These are phyloP conservation scores for Cutaneotrichosporon sp. DNA, from an alignment of 1,284 basidiomycete species.

Conservation along the genomic window DNA sequence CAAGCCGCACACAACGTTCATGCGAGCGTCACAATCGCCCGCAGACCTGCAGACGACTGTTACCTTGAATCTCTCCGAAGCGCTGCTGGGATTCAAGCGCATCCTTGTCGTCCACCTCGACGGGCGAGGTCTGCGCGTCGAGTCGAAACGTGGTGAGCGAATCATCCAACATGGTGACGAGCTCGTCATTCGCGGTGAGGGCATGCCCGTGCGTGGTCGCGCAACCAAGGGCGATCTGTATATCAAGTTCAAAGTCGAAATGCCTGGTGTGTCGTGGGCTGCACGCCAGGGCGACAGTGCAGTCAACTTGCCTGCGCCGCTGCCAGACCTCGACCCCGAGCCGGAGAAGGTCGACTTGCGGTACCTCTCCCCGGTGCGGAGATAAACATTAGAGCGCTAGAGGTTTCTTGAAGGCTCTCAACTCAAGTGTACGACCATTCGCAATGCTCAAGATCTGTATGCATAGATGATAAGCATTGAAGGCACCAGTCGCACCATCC, in stretches of 20 bases:
- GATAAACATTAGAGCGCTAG: background rate
- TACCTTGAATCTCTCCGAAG: constrained; percentile 81
- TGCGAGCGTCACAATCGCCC: constrained; percentile 27
- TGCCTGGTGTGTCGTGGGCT: constrained; percentile 57
- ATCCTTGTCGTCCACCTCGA: constrained; percentile 85
- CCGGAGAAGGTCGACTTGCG: constrained; percentile 21
- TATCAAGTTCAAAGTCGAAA: constrained; percentile 77
- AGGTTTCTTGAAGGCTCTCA: background rate
- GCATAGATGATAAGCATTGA: constrained; percentile 1
- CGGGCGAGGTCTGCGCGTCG: constrained; percentile 76
- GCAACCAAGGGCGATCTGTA: constrained; percentile 75
- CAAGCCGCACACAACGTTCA: constrained; percentile 69
- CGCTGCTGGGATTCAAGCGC: constrained; percentile 82
- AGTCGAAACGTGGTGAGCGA: constrained; percentile 66
- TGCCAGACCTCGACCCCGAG: constrained; percentile 28
- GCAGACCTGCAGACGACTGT: constrained; percentile 44
- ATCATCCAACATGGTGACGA: constrained; percentile 71
- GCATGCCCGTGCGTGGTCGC: constrained; percentile 74
- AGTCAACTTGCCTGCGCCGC: constrained; percentile 30
- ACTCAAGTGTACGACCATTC: background rate
- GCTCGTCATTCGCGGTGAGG: constrained; percentile 74
- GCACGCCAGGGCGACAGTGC: constrained; percentile 22
- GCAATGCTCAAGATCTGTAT: background rate
- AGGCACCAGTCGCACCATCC: background rate
- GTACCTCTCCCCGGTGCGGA: constrained; percentile 11